A percentile compares a stretch with the other conserved stretches of the same genome.
These are phyloP conservation scores for Boletus insuetus DNA, from an alignment of 768 basidiomycete genomes.

Conservation along the genomic window DNA sequence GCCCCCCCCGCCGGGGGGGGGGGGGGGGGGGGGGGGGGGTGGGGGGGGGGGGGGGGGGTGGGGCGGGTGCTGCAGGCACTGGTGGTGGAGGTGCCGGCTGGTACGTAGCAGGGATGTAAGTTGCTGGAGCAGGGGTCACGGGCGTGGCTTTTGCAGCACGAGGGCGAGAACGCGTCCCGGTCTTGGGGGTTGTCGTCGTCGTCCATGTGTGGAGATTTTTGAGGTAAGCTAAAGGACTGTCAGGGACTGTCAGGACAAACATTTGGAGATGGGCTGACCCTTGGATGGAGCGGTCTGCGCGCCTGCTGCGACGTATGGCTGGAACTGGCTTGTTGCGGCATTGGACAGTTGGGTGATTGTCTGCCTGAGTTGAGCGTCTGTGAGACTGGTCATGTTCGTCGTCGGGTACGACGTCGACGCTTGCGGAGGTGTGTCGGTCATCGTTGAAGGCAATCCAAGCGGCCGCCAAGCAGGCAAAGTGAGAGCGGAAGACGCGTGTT, in stretches of 20 bases:
- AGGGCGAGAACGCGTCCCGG: slow-evolving; percentile 39
- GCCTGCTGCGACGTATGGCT: slow-evolving; percentile 31
- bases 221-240: slow-evolving; percentile 45
- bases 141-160: slow-evolving; percentile 40
- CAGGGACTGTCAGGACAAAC: slow-evolving; percentile 13
- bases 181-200: slow-evolving; percentile 35
- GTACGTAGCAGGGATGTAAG: slow-evolving; percentile 38
- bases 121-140: slow-evolving; percentile 33
- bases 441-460: slow-evolving; percentile 10
- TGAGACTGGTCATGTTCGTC: slow-evolving; percentile 43
- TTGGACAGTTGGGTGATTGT: slow-evolving; percentile 54
- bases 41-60: too few relatives aligned
- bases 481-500: slow-evolving; percentile 20
- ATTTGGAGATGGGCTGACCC: slow-evolving; percentile 14
- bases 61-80: slow-evolving; percentile 21
- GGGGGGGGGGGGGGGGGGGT: too few relatives aligned
- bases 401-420: slow-evolving; percentile 32
- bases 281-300: slow-evolving; percentile 30
- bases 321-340: slow-evolving; percentile 37
- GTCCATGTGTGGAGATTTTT: slow-evolving; percentile 75
- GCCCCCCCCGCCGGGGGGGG: too few relatives aligned
- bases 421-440: slow-evolving; percentile 28
- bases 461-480: neutral
- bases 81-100: slow-evolving; percentile 35
- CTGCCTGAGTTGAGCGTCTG: slow-evolving; percentile 62